Evolutionary conservation across 805 yeast species (phyloP).

Genomic region (Brettanomyces custersianus): DNA sequence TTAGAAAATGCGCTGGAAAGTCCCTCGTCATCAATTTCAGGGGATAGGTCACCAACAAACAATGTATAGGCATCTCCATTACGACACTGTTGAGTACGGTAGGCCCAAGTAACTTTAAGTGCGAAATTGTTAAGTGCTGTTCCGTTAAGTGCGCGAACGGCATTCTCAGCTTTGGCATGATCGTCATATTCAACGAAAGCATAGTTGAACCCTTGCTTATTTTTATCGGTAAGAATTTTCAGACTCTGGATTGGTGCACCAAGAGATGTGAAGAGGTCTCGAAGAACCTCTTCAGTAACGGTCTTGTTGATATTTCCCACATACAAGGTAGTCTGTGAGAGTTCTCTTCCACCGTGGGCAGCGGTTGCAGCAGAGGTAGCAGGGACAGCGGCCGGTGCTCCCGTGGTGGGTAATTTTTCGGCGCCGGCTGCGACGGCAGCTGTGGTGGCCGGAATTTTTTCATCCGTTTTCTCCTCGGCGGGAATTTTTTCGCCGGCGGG

Average conservation of each 20-base stretch:
- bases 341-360: conserved; percentile 71
- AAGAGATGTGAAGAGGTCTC: conserved; percentile 44
- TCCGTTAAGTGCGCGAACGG: conserved; percentile 54
- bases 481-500: background rate
- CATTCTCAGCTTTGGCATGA: conserved; percentile 50
- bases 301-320: conserved; percentile 66
- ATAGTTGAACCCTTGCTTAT: conserved; percentile 63
- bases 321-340: conserved; percentile 62
- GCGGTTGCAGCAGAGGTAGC: no score
- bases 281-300: conserved; percentile 53
- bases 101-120: conserved; percentile 74
- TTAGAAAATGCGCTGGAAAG: conserved; percentile 47
- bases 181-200: conserved; percentile 72
- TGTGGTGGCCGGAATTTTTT: background rate
- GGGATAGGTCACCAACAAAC: conserved; percentile 79
- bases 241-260: conserved; percentile 56
- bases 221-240: conserved; percentile 70
- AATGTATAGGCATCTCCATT: conserved; percentile 52
- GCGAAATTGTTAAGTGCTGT: conserved; percentile 40
- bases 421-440: background rate
- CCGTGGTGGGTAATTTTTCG: no score
- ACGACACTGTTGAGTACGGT: conserved; percentile 64
- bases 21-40: conserved; percentile 74
- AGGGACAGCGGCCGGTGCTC: no score
- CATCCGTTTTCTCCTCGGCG: no score